Evolutionary conservation across 2,329 filamentous ascomycete species (phyloP).

Genomic region (Calonectria pteridis): DNA sequence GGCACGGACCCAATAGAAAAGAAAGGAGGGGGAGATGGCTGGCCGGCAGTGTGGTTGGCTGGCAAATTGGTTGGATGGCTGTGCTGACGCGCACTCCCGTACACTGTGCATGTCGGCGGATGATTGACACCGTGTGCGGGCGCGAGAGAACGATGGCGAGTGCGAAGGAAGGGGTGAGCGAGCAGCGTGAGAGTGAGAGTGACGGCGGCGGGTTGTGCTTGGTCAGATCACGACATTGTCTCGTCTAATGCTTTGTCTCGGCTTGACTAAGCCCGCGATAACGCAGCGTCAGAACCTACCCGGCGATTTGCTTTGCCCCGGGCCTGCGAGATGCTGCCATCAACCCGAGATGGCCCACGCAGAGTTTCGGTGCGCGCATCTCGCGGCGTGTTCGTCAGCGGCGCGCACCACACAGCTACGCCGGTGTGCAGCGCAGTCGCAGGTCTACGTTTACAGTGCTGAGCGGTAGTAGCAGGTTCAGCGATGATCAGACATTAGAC

Average conservation of each 20-base stretch:
- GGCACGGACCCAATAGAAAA: conserved; percentile 7
- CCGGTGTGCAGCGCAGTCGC: background rate
- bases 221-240: conserved; percentile 5
- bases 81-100: conserved; percentile 3
- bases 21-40: conserved; percentile 9
- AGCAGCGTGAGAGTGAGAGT: background rate
- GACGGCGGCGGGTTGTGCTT: background rate
- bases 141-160: background rate
- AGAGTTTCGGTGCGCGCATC: background rate
- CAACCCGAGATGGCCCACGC: background rate
- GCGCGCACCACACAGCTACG: background rate
- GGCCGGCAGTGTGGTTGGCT: conserved; percentile 5
- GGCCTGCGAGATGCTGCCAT: background rate
- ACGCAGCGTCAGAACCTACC: background rate
- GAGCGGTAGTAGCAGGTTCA: background rate
- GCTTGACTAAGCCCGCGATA: background rate
- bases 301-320: background rate
- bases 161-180: background rate
- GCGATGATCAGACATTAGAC: conserved; percentile 12
- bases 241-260: background rate
- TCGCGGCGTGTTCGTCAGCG: conserved; percentile 7
- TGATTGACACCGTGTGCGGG: background rate
- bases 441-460: background rate
- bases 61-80: conserved; percentile 3
- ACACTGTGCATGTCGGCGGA: background rate